A percentile compares a stretch with the other conserved stretches of the same genome.
Conservation (phyloP, 225 moss, liverwort and hornwort species). For the Straminergon stramineum region DNA sequence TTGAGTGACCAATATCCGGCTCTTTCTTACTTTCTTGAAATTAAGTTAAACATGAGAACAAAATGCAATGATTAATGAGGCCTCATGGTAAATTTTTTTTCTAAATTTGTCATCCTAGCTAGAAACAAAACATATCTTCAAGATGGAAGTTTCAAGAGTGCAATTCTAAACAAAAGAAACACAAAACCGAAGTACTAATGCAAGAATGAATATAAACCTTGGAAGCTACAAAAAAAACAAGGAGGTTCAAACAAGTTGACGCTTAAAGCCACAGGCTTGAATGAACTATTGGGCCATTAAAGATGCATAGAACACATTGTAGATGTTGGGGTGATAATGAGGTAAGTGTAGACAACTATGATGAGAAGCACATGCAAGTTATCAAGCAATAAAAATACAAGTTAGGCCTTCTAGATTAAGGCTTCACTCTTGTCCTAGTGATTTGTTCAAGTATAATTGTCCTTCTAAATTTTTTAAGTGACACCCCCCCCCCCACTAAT, state of each 20-base stretch:
- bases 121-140: not conserved
- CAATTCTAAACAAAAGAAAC: not conserved
- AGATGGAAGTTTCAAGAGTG: not conserved
- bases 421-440: not conserved
- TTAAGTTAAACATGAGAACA: not conserved
- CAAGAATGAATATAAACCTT: not conserved
- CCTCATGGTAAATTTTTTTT: not conserved
- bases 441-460: not conserved
- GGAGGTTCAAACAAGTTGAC: not conserved
- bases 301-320: not conserved
- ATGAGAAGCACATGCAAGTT: not conserved
- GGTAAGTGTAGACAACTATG: not conserved
- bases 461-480: not conserved
- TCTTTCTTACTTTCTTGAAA: not conserved
- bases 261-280: not conserved
- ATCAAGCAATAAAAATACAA: not conserved
- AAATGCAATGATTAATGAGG: not conserved
- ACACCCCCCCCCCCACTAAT: not conserved
- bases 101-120: not conserved
- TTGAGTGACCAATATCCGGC: not conserved
- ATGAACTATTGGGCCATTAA: not conserved
- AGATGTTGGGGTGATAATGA: not conserved
- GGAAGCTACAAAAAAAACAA: not conserved
- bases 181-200: not conserved
- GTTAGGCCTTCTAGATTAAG: not conserved